Conservation (phyloP, 2,329 filamentous ascomycete species). For the Colletotrichum caudatum region DNA sequence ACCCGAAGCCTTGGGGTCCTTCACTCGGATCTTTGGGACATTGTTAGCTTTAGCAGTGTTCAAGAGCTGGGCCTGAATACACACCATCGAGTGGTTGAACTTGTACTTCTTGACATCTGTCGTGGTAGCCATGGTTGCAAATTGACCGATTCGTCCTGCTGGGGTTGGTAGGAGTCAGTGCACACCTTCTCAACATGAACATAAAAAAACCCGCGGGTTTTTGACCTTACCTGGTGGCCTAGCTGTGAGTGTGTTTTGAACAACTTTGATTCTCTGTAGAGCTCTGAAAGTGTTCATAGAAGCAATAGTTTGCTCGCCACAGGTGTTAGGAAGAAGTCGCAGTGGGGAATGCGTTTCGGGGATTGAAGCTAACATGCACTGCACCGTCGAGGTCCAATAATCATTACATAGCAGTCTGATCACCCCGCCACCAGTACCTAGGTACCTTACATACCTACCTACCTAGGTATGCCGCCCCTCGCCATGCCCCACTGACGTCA, state of each 20-base stretch:
- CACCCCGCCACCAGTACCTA: constrained; percentile 24
- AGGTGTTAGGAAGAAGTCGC: constrained; percentile 10
- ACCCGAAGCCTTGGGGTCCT: constrained; percentile 88
- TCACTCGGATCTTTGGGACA: constrained; percentile 84
- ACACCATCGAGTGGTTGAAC: constrained; percentile 87
- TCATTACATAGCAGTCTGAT: not conserved
- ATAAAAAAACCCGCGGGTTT: not conserved
- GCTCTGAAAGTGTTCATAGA: constrained; percentile 38
- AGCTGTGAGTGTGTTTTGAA: constrained; percentile 29
- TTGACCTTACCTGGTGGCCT: constrained; percentile 18
- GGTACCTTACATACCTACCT: too few relatives aligned
- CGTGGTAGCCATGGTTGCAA: constrained; percentile 71
- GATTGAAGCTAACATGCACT: constrained; percentile 23
- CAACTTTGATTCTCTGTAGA: constrained; percentile 37
- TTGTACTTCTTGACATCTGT: constrained; percentile 85
- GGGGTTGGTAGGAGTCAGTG: not conserved
- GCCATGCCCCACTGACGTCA: constrained; percentile 36
- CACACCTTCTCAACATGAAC: not conserved
- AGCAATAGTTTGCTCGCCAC: not conserved
- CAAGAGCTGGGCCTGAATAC: constrained; percentile 38
- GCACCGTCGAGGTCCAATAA: not conserved
- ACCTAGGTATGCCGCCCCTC: constrained; percentile 5
- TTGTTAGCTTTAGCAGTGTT: constrained; percentile 34
- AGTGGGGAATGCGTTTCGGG: constrained; percentile 16
- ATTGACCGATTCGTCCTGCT: constrained; percentile 39